These are phyloP conservation scores for Boehmeria nivea DNA, from an alignment of 306 rosid species.

Conservation along the genomic window DNA sequence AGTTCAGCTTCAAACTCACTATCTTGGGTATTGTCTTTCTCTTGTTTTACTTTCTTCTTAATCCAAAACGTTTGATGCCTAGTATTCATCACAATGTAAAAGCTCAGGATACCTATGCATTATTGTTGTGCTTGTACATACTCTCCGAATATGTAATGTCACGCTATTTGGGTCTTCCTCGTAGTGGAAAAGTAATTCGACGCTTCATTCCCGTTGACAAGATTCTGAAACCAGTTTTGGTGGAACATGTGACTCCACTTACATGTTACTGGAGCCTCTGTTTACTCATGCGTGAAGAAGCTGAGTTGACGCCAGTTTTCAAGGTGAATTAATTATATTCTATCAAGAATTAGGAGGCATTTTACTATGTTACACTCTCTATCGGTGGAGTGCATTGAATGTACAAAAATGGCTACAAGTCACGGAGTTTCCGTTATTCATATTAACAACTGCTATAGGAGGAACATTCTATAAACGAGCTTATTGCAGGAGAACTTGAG, in stretches of 20 bases:
- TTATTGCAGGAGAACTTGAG: too few species aligned
- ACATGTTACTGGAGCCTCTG: constrained; percentile 91
- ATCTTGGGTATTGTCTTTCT: constrained; percentile 41
- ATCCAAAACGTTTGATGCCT: too few species aligned
- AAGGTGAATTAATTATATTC: constrained; percentile 44
- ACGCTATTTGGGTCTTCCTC: constrained; percentile 5
- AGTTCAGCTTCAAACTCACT: constrained; percentile 85
- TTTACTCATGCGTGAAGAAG: constrained; percentile 55
- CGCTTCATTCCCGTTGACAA: constrained; percentile 69
- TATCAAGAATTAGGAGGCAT: background rate
- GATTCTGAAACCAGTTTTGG: constrained; percentile 67
- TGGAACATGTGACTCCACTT: constrained; percentile 82
- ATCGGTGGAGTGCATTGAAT: too few species aligned
- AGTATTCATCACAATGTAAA: too few species aligned
- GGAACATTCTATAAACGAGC: too few species aligned
- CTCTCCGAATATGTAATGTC: too few species aligned
- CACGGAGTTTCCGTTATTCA: too few species aligned
- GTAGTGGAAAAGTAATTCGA: constrained; percentile 61
- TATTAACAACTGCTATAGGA: too few species aligned
- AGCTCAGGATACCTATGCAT: too few species aligned
- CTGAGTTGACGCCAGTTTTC: constrained; percentile 56
- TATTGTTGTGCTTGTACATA: too few species aligned
- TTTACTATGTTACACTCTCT: background rate
- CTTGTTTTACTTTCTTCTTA: background rate
- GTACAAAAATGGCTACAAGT: too few species aligned